These are phyloP conservation scores for Trichoderma gamsii DNA, from an alignment of 495 filamentous ascomycete genomes.

Conservation along the genomic window DNA sequence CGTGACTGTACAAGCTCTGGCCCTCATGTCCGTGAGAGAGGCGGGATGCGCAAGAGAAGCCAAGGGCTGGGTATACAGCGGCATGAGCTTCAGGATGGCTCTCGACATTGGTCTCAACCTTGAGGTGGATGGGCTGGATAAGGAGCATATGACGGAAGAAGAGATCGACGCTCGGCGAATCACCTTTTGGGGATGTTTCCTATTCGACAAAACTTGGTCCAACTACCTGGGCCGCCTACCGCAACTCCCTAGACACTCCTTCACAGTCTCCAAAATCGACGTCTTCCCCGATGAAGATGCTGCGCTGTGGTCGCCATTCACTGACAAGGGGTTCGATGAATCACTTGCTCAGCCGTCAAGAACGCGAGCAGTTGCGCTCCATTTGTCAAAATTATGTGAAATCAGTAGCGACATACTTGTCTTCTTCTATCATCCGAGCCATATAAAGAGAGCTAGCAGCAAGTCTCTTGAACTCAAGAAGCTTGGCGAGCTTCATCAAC, in stretches of 20 bases:
- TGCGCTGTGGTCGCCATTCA: constrained; percentile 81
- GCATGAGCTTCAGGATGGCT: constrained; percentile 98
- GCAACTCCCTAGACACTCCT: constrained; percentile 69
- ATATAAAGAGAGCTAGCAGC: constrained; percentile 51
- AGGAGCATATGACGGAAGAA: constrained; percentile 61
- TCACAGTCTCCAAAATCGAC: constrained; percentile 81
- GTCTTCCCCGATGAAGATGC: constrained; percentile 87
- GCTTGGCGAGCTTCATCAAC: constrained; percentile 81
- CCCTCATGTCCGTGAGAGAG: constrained; percentile 93
- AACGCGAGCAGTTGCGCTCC: constrained; percentile 73
- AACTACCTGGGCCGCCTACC: constrained; percentile 94
- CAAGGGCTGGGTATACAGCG: constrained; percentile 96
- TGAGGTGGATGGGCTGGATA: constrained; percentile 61
- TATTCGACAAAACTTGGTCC: constrained; percentile 99
- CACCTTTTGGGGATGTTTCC: constrained; percentile 97
- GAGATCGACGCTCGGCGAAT: constrained; percentile 85
- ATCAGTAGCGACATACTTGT: constrained; percentile 86
- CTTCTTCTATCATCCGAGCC: constrained; percentile 82
- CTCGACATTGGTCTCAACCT: constrained; percentile 89
- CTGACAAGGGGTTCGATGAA: constrained; percentile 68
- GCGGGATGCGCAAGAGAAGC: constrained; percentile 92
- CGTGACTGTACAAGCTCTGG: constrained; percentile 91
- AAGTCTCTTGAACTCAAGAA: constrained; percentile 78
- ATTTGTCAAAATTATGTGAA: constrained; percentile 78
- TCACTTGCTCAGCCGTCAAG: constrained; percentile 71